Evolutionary conservation across 441 rosid species (phyloP), one percentile per base, ranked within the genome.

Genomic region (Adansonia grandidieri): DNA sequence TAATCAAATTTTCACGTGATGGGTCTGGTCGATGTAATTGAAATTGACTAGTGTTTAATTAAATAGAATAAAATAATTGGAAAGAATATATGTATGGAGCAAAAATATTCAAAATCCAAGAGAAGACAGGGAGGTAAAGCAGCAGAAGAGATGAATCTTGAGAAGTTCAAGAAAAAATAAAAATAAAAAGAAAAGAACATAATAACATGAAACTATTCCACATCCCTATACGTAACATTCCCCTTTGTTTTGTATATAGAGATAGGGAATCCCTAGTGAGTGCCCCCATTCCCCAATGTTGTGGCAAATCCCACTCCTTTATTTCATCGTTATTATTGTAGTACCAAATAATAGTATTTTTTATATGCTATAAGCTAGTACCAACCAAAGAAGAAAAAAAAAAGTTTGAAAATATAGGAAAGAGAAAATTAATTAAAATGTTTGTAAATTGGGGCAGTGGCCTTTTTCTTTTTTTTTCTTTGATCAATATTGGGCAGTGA

Each of bases 21-120:
- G 78, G 81, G 78, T 79, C 71, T 28, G 50, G 48, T 24, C 24
- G 0, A 73, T 62, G 62, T 67, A 77, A 60, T 62, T 40, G 54
- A 82, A 20, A 20, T 9, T 4, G 44, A 40, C 44, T 62, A 24
- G 24, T 24, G 24, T 24, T 24, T 2, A 62, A 11, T 69, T 48
- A 64, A 64, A 5, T 28, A 63, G 24, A 32, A 14, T 22, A 60
- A 47, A 51, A 45, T 47, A 13, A 24, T 24, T 32, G 67, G 62
- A 47, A 42, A 69, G 50, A 76, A 60, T 71, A 80, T 77, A 80
- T 65, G 61, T 40, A 28, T 1, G 57, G 73, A 84, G 77, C 74
- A 77, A 13, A 75, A 57, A 80, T 71, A 83, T 81, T 84, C 88
- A 81, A 87, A 87, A 85, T 77, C 85, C 84, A 71, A 85, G 85